phyloP scores from a whole-genome alignment of 2,329 filamentous ascomycete species.

The Aspergillus texensis region DNA sequence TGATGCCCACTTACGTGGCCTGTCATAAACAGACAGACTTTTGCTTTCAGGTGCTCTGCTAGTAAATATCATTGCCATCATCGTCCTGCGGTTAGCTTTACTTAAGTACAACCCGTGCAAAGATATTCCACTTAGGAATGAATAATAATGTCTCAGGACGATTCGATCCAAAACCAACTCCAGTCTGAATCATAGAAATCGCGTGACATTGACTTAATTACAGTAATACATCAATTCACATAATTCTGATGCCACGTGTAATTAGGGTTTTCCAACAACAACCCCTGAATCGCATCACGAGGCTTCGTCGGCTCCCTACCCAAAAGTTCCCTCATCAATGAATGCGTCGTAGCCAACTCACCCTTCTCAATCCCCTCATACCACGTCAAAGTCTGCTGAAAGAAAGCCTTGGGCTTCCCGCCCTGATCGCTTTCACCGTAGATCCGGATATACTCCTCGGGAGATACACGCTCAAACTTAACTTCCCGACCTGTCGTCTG shows the following conservation, averaged over 20 bases:
- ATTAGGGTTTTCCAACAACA: slow-evolving; percentile 34
- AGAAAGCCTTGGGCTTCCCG: slow-evolving; percentile 42
- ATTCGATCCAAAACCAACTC: too few species aligned
- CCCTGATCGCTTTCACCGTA: slow-evolving; percentile 38
- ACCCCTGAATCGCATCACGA: slow-evolving; percentile 35
- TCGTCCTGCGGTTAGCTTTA: too few species aligned
- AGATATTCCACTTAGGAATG: background rate
- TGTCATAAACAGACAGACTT: too few species aligned
- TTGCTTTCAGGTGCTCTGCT: too few species aligned
- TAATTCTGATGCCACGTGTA: slow-evolving; percentile 53
- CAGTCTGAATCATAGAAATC: too few species aligned
- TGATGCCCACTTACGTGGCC: too few species aligned
- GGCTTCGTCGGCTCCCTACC: slow-evolving; percentile 48
- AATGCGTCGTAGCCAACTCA: slow-evolving; percentile 47
- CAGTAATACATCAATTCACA: slow-evolving; percentile 6
- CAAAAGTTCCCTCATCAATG: slow-evolving; percentile 47
- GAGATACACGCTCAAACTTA: slow-evolving; percentile 35
- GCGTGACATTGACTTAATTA: background rate
- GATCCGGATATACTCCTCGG: slow-evolving; percentile 38
- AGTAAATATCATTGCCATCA: too few species aligned
- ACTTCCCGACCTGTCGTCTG: slow-evolving; percentile 37
- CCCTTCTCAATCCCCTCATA: slow-evolving; percentile 50
- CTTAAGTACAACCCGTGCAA: too few species aligned
- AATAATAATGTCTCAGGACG: background rate
- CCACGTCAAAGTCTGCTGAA: slow-evolving; percentile 45